These are phyloP conservation scores for Talaromyces nanjingensis DNA, from an alignment of 495 filamentous ascomycete genomes.

Conservation along the genomic window DNA sequence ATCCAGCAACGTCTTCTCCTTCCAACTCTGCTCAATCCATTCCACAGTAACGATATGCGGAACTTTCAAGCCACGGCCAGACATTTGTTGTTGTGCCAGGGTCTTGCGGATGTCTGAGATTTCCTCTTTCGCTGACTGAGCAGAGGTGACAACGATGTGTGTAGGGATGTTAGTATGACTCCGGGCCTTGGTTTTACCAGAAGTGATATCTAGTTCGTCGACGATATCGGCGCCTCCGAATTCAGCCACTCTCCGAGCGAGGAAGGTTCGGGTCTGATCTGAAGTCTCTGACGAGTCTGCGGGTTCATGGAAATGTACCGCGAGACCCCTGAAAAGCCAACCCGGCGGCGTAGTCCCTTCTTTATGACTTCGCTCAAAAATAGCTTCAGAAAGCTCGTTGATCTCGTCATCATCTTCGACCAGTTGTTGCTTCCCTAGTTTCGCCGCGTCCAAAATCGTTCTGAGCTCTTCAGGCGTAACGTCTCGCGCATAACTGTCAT, in stretches of 20 bases:
- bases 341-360: conserved; percentile 30
- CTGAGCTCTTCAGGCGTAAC: conserved; percentile 58
- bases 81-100: conserved; percentile 10
- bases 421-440: background rate
- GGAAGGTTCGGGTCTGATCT: conserved; percentile 12
- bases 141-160: conserved; percentile 52
- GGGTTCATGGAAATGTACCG: conserved; percentile 44
- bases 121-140: conserved; percentile 12
- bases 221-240: conserved; percentile 58
- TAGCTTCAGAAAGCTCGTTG: background rate
- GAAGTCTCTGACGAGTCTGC: background rate
- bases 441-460: conserved; percentile 44
- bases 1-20: conserved; percentile 69
- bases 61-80: conserved; percentile 32
- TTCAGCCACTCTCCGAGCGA: conserved; percentile 40
- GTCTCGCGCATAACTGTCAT: conserved; percentile 79
- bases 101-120: conserved; percentile 23
- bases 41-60: conserved; percentile 63
- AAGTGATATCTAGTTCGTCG: conserved; percentile 26
- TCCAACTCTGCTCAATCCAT: conserved; percentile 81
- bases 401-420: background rate
- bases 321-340: conserved; percentile 61
- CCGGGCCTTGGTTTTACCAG: conserved; percentile 17
- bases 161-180: conserved; percentile 37
- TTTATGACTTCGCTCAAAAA: conserved; percentile 5